A percentile compares a stretch with the other conserved stretches of the same genome.
phyloP scores from a whole-genome alignment of 495 filamentous ascomycete genomes.

The Xylaria bambusicola region DNA sequence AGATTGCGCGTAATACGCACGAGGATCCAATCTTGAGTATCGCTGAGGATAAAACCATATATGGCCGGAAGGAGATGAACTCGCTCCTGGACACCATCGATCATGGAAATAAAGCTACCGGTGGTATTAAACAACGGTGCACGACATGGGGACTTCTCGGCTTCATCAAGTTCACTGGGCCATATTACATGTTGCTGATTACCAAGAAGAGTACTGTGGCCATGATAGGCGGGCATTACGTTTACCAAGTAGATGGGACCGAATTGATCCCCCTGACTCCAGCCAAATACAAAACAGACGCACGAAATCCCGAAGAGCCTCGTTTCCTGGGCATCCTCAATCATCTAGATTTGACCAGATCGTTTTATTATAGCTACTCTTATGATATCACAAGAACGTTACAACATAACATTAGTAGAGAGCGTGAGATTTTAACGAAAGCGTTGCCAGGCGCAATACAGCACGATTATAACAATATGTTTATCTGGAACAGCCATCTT shows the following conservation, averaged over 20 bases:
- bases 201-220: slow-evolving; percentile 95
- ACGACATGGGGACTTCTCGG: slow-evolving; percentile 92
- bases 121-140: slow-evolving; percentile 87
- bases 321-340: slow-evolving; percentile 85
- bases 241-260: slow-evolving; percentile 95
- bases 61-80: slow-evolving; percentile 90
- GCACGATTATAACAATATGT: slow-evolving; percentile 87
- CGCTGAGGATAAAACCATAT: slow-evolving; percentile 91
- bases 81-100: slow-evolving; percentile 91
- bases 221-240: slow-evolving; percentile 92
- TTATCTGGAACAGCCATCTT: slow-evolving; percentile 94
- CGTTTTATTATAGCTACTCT: slow-evolving; percentile 98
- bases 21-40: slow-evolving; percentile 77
- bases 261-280: slow-evolving; percentile 84
- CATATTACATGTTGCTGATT: slow-evolving; percentile 96
- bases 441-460: slow-evolving; percentile 59
- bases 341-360: slow-evolving; percentile 84
- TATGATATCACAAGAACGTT: slow-evolving; percentile 94
- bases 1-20: slow-evolving; percentile 88
- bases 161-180: slow-evolving; percentile 92
- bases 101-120: slow-evolving; percentile 87
- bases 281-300: slow-evolving; percentile 71
- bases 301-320: slow-evolving; percentile 80
- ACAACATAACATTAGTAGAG: slow-evolving; percentile 87
- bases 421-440: slow-evolving; percentile 64